Base-by-base conservation (phyloP, 192 early-diverging fungal species). In the Bifiguratus adelaidae region DNA sequence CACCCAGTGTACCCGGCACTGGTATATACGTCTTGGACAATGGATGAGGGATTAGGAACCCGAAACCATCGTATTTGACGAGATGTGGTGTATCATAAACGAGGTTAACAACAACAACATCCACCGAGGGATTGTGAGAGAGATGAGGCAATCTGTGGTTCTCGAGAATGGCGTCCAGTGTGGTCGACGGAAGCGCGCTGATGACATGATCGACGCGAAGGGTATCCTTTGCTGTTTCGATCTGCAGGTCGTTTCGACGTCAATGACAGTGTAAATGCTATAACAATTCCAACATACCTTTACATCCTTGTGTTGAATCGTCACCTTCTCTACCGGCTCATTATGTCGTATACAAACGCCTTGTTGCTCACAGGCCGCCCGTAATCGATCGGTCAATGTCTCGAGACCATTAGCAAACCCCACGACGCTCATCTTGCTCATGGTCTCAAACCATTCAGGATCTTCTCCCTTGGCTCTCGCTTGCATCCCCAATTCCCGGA, bases 21-120 rank as follows among this genome's bases (percentile, higher is more conserved):
- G 48, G 56, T 2, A 47, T 32, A 1, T 28, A 34, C 2, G 44
- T 29, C 6, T 47, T 20, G 4, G 67, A 53, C 13, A 69, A 65
- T 7, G 48, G 55, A 28, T 74, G 70, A 4, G 94, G 94, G 9
- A 88, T 79, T 18, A 97, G 72, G 50, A 86, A 95, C 5, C 94
- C 94, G 67, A 97, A 97, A 1, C 94, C 94, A 34, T 81, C 71
- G 8, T 85, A 70, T 0, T 74, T 67, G 4, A 86, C 65, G 1
- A 77, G 48, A 16, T 61, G 38, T n/a, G 32, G 22, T 6, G 61
- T 50, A 7, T 59, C 21, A 47, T 80, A 95, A 0, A 81, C 74
- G 8, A 94, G 58, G 47, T 94, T 95, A 9, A 88, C 86, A 3
- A 92, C 86, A 0, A 80, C 91, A 4, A 97, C 91, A 28, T 74